Conservation (phyloP, 148 eudicot species). For the Fagopyrum esculentum region DNA sequence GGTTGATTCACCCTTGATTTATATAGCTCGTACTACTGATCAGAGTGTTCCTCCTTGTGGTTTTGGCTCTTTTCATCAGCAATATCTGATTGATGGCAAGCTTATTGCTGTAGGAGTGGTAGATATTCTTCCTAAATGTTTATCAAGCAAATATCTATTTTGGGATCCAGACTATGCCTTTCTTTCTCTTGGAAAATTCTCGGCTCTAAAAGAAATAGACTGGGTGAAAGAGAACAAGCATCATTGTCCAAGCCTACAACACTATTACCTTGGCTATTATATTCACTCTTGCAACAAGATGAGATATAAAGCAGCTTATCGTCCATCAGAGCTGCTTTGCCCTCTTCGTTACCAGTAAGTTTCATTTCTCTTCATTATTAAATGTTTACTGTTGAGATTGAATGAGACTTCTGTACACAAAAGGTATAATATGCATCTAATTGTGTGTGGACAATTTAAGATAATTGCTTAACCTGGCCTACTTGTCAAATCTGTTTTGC, state of each 20-base stretch:
- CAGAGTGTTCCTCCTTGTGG: conserved; percentile 79
- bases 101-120: conserved; percentile 95
- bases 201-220: conserved; percentile 75
- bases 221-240: conserved; percentile 73
- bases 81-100: conserved; percentile 72
- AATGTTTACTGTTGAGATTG: background rate
- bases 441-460: background rate
- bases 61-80: conserved; percentile 97
- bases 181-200: conserved; percentile 79
- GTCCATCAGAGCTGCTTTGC: conserved; percentile 92
- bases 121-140: conserved; percentile 91
- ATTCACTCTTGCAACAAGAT: conserved; percentile 92
- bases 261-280: conserved; percentile 96
- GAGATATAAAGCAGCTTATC: conserved; percentile 96
- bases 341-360: conserved; percentile 93
- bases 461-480: background rate
- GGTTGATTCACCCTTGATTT: conserved; percentile 74
- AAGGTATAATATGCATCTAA: background rate
- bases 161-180: conserved; percentile 94
- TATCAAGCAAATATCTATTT: conserved; percentile 91
- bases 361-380: background rate
- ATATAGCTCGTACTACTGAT: conserved; percentile 53
- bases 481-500: background rate
- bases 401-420: background rate
- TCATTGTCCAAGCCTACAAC: conserved; percentile 74